phyloP scores from a whole-genome alignment of 345 rosid species.

The Pugionium cornutum region DNA sequence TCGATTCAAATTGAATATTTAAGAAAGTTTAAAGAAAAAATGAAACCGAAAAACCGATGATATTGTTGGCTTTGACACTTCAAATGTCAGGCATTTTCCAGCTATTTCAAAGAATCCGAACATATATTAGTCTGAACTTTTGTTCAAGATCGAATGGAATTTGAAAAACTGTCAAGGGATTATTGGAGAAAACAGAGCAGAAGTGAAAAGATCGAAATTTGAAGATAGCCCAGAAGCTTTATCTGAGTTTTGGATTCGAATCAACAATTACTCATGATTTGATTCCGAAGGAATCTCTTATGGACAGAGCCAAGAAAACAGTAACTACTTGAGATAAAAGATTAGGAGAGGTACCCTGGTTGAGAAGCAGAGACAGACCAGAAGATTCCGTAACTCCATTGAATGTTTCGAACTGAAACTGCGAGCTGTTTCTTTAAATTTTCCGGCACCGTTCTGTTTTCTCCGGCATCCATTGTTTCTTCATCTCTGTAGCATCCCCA shows the following conservation, averaged over 20 bases:
- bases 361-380: conserved; percentile 82
- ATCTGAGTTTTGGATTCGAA: conserved; percentile 12
- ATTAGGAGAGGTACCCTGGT: conserved; percentile 61
- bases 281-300: background rate
- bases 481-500: conserved; percentile 22
- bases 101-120: too few species aligned
- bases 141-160: background rate
- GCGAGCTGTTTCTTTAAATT: conserved; percentile 77
- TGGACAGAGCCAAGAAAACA: background rate
- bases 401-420: conserved; percentile 75
- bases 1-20: background rate
- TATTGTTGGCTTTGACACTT: too few species aligned
- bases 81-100: too few species aligned
- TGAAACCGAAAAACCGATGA: background rate
- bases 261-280: conserved; percentile 11
- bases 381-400: conserved; percentile 93
- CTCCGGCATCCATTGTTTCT: conserved; percentile 36
- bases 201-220: background rate
- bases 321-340: background rate
- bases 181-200: background rate
- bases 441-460: conserved; percentile 43
- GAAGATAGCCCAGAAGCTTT: background rate
- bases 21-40: background rate
- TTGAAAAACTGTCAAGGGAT: background rate
- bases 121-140: too few species aligned